phyloP scores from a whole-genome alignment of 371 early-diverging fungal species.

The Apophysomyces ossiformis region DNA sequence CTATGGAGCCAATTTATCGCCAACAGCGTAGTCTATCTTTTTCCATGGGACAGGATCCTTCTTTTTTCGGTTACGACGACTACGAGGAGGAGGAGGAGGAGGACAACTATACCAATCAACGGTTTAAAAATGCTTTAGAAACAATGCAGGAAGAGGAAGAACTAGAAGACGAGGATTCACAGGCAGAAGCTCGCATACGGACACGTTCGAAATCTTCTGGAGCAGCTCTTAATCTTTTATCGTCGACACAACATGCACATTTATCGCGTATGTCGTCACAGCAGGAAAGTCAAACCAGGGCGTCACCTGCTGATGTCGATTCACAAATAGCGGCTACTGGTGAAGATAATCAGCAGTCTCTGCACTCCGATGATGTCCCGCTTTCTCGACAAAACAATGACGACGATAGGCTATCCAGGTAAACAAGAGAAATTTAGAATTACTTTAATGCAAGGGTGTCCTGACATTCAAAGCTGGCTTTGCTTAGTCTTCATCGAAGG shows the following conservation, averaged over 20 bases:
- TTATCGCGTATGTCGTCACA: constrained; percentile 38
- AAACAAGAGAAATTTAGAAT: neutral
- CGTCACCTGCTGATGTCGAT: constrained; percentile 27
- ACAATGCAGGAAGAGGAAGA: constrained; percentile 53
- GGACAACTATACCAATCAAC: neutral
- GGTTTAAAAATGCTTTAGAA: constrained; percentile 33
- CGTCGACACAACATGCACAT: constrained; percentile 37
- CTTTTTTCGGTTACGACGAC: constrained; percentile 29
- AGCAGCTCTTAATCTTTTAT: constrained; percentile 48
- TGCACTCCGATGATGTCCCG: constrained; percentile 22
- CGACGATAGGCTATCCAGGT: constrained; percentile 16
- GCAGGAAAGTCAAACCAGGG: constrained; percentile 29
- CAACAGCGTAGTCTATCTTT: constrained; percentile 34
- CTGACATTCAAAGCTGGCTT: neutral
- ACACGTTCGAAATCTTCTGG: constrained; percentile 53
- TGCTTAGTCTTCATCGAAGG: constrained; percentile 20
- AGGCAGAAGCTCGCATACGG: constrained; percentile 30
- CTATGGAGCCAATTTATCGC: constrained; percentile 30
- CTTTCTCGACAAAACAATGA: constrained; percentile 27
- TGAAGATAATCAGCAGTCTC: constrained; percentile 31
- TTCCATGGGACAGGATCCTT: constrained; percentile 34
- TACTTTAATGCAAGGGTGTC: neutral
- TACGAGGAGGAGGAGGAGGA: constrained; percentile 27
- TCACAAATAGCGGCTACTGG: constrained; percentile 32
- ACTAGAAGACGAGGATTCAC: constrained; percentile 25